phyloP scores from a whole-genome alignment of 192 early-diverging fungal genomes.

The Rhizophagus sp. region DNA sequence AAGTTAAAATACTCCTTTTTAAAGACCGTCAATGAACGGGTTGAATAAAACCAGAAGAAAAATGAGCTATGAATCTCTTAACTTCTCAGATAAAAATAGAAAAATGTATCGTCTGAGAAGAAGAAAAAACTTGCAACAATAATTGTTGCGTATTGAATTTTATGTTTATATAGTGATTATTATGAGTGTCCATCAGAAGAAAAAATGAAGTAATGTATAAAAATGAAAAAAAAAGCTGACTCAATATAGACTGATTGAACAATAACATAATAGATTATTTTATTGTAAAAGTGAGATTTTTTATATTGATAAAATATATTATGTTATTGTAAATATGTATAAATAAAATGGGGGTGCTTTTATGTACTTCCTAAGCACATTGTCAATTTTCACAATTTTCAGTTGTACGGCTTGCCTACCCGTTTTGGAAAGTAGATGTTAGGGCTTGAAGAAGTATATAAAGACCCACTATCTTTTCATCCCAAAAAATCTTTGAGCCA shows the following conservation, averaged over 20 bases:
- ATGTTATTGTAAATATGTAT: neutral
- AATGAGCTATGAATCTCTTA: neutral
- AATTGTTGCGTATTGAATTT: neutral
- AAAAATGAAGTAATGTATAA: neutral
- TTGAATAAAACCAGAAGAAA: slow-evolving; percentile 4
- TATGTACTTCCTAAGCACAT: neutral
- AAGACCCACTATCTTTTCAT: slow-evolving; percentile 12
- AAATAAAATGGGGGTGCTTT: slow-evolving; percentile 18
- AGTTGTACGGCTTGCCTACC: neutral
- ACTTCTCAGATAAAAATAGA: slow-evolving; percentile 12
- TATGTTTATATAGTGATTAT: slow-evolving; percentile 25
- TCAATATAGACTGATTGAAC: slow-evolving; percentile 4
- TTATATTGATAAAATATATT: slow-evolving; percentile 6
- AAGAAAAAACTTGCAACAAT: slow-evolving; percentile 8
- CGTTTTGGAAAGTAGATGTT: neutral
- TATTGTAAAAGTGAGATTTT: neutral
- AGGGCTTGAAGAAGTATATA: slow-evolving; percentile 15
- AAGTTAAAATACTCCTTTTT: neutral
- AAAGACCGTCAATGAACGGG: neutral
- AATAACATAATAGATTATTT: neutral
- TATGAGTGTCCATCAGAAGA: slow-evolving; percentile 5
- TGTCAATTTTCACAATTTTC: neutral
- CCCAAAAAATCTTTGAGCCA: neutral
- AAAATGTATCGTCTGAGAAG: slow-evolving; percentile 6
- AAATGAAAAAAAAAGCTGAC: slow-evolving; percentile 13